Percentiles rank a stretch among this genome's conserved stretches.
phyloP scores from a whole-genome alignment of 1,284 basidiomycete genomes.

The Erythrobasidium hasegawianum region DNA sequence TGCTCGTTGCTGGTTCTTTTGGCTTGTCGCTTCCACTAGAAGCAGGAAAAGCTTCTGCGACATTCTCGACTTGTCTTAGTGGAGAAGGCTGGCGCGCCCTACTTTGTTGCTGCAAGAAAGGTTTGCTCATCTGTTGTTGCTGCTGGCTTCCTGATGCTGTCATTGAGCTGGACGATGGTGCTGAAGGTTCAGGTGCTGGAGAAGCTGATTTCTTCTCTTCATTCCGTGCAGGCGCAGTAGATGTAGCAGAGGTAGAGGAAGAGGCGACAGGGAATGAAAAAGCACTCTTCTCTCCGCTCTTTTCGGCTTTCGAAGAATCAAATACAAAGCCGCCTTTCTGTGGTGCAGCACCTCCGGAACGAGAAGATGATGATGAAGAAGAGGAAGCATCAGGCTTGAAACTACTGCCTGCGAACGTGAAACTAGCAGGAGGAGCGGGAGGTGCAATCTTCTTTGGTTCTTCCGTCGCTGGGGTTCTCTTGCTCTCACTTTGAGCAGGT shows the following conservation, averaged over 20 bases:
- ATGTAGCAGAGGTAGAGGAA: no score
- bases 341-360: constrained; percentile 9
- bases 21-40: constrained; percentile 7
- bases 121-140: neutral
- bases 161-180: neutral
- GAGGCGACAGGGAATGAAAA: constrained; percentile 40
- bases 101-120: constrained; percentile 25
- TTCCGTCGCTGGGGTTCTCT: constrained; percentile 6
- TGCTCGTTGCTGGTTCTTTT: neutral
- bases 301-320: constrained; percentile 37
- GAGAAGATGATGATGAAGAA: constrained; percentile 1
- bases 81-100: constrained; percentile 32
- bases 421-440: constrained; percentile 40
- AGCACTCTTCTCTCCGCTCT: constrained; percentile 39
- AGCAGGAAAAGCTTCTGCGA: neutral
- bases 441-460: constrained; percentile 20
- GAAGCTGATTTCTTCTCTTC: constrained; percentile 21
- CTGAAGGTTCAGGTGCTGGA: constrained; percentile 5
- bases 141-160: no score
- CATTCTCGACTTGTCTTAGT: constrained; percentile 26
- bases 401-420: constrained; percentile 39
- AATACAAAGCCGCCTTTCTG: constrained; percentile 42
- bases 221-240: constrained; percentile 11
- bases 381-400: constrained; percentile 37
- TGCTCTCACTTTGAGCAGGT: neutral